Evolutionary conservation across 176 grass and related monocot species (phyloP).

Genomic region (Cenchrus purpureus): DNA sequence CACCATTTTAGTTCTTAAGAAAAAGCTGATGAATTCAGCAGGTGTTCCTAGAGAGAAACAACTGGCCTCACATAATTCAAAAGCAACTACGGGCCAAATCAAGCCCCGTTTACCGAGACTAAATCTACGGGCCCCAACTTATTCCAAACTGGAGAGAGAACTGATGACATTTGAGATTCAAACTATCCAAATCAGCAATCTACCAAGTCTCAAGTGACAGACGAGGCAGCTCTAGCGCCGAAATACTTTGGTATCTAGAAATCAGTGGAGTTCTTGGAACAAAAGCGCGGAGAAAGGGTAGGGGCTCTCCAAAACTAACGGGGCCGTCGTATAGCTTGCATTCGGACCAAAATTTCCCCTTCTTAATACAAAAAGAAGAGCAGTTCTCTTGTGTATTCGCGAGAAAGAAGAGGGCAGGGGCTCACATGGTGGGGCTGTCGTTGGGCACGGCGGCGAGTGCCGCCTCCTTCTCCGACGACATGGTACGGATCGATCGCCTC

Average conservation of each 20-base stretch:
- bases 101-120: neutral
- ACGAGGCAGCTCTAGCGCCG: neutral
- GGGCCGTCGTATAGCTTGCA: too few species aligned
- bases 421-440: slow-evolving; percentile 78
- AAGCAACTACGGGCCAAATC: neutral
- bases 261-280: neutral
- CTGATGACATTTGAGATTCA: neutral
- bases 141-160: neutral
- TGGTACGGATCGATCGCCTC: slow-evolving; percentile 32
- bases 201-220: neutral
- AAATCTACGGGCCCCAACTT: neutral
- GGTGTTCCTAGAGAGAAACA: neutral
- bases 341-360: too few species aligned
- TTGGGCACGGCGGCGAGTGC: slow-evolving; percentile 72
- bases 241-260: neutral
- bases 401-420: neutral
- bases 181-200: neutral
- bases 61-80: neutral
- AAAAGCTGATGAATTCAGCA: neutral
- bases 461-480: slow-evolving; percentile 83
- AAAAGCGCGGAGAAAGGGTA: neutral
- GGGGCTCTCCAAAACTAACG: too few species aligned
- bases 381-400: too few species aligned
- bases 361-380: too few species aligned
- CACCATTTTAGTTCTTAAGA: neutral